Evolutionary conservation across 2,329 filamentous ascomycete genomes (phyloP), one percentile per base, ranked within the genome.

Genomic region (Westerdykella sp.): DNA sequence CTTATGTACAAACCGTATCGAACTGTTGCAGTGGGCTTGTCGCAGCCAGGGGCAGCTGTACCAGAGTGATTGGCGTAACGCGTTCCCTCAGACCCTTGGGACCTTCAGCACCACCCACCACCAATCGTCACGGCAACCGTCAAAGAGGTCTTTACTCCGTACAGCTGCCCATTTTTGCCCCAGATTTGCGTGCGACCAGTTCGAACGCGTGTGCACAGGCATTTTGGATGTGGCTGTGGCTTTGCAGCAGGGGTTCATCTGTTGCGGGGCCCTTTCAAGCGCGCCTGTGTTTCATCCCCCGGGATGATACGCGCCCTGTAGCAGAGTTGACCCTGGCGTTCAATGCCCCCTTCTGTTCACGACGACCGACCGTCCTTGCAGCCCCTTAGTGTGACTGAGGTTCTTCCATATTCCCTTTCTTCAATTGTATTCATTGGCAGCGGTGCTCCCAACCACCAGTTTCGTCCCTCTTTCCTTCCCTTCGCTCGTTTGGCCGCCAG

Each of bases 401-500:
- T 49, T 49, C 53, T 50, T 52, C 54, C 50, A 57, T 55, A 49
- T 57, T 41, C 43, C 47, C 53, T 56, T 46, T 45, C 47, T 54
- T 54, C 56, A 60, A 41, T 52, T 48, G 34, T 50, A 45, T 51
- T 54, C 50, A 64, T 64, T 59, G 63, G 59, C 50, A 66, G 56
- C 58, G 51, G 60, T 59, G 55, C 57, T 65, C 56, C 57, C 50
- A 50, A 63, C 55, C 53, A 49, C 50, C 52, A 53, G 62, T 65
- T 65, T 65, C 62, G 59, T 47, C 53, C 59, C 55, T 59, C 49
- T 55, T 56, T 50, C 40, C 39, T 50, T 54, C 47, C 48, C 39
- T 44, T 50, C 53, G 42, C 57, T 63, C 55, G 57, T 65, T 65
- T 63, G 61, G 41, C 42, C 40, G 47, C 44, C 36, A 53, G 42